These are phyloP conservation scores for Yamadazyma sp. DNA, from an alignment of 1,139 yeast genomes.

Conservation along the genomic window DNA sequence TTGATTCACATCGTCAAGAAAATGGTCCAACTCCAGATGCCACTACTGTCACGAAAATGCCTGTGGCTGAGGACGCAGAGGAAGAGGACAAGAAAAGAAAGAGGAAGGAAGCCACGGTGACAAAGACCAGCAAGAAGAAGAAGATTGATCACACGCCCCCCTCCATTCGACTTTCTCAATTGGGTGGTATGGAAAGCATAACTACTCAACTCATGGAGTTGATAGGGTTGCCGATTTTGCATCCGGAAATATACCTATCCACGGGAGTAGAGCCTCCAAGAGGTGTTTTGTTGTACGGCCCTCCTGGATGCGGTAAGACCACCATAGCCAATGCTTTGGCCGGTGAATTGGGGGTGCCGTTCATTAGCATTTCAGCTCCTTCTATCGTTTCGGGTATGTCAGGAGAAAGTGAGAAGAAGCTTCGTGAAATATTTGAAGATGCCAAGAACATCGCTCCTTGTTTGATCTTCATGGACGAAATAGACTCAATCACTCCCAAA, in stretches of 20 bases:
- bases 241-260: conserved; percentile 84
- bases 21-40: too few relatives aligned
- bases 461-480: conserved; percentile 88
- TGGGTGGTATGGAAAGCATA: conserved; percentile 89
- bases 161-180: conserved; percentile 58
- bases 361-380: conserved; percentile 89
- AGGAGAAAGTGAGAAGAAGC: conserved; percentile 95
- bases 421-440: conserved; percentile 90
- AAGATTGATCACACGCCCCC: conserved; percentile 70
- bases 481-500: conserved; percentile 97
- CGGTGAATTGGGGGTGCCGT: conserved; percentile 91
- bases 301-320: conserved; percentile 99
- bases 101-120: conserved; percentile 26
- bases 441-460: conserved; percentile 92
- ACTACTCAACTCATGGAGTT: conserved; percentile 85
- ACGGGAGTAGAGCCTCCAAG: conserved; percentile 98
- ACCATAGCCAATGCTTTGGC: conserved; percentile 95
- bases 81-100: conserved; percentile 28
- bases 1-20: too few relatives aligned
- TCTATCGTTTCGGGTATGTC: conserved; percentile 99
- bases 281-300: conserved; percentile 92
- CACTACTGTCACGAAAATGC: not conserved
- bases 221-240: conserved; percentile 87
- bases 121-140: conserved; percentile 34
- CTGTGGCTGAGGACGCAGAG: conserved; percentile 10